Evolutionary conservation across 1,284 basidiomycete species (phyloP), one percentile per base, ranked within the genome.

Genomic region (Trichosporon coremiiforme): DNA sequence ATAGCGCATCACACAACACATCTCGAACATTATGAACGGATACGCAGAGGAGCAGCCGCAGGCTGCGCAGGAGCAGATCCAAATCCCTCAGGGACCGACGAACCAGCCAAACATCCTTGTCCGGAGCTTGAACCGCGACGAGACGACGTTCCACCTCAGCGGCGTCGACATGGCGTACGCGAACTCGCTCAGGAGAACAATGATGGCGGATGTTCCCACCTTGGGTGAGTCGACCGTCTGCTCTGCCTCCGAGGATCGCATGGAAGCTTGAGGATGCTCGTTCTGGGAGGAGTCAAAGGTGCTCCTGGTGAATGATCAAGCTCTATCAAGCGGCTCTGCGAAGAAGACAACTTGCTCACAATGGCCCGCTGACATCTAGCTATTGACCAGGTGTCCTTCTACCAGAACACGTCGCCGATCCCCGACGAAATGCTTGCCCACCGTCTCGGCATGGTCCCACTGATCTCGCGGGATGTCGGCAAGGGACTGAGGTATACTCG

Each of bases 401-500:
- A 91, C 73, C 88, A 89, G 69, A 99, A 99, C 82, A 96, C 94
- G 8, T 91, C 92, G 0, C 95, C 98, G 3, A 85, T 99, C 36
- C 93, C 96, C 1, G 97, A 99, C 84, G 97, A 99, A 85, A 97
- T 97, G 85, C 90, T 99, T 72, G 93, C 95, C 0, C 97, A 99
- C 83, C 89, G 97, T 60, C 86, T 99, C 29, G 97, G 97, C 25
- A 91, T 98, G 89, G 88, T 99, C 22, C 97, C 97, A 6, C 86
- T 99, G 22, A 86, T 92, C 63, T 96, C 93, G 81, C 86, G 88
- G 60, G 90, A 90, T 73, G 95, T 92, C 74, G 91, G 92, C 68
- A 90, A 93, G 78, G 91, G 90, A 17, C 90, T 95, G 80, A 89
- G 92, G 73, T 93, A 82, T 75, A 84, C 82, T 2, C 75, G 80